These are phyloP conservation scores for Elsinoe perseae DNA, from an alignment of 2,329 filamentous ascomycete genomes.

Conservation along the genomic window DNA sequence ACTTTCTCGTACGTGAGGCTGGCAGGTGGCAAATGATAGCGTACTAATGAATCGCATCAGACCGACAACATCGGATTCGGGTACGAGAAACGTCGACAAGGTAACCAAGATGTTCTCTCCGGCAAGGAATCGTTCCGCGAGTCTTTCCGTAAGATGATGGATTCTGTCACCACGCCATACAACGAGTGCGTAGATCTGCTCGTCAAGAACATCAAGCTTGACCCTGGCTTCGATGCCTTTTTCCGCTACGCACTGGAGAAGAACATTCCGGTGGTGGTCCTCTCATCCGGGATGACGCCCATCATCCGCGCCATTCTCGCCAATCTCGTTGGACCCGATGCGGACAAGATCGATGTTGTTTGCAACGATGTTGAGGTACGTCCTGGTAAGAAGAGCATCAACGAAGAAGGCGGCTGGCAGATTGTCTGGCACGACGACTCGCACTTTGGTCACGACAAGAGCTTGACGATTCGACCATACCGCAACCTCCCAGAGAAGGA, in stretches of 20 bases:
- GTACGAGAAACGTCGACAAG: slow-evolving; percentile 56
- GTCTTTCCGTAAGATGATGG: slow-evolving; percentile 85
- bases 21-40: neutral
- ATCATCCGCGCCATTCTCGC: slow-evolving; percentile 78
- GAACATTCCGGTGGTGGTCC: slow-evolving; percentile 84
- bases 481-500: slow-evolving; percentile 58
- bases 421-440: slow-evolving; percentile 85
- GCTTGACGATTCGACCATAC: slow-evolving; percentile 81
- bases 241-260: slow-evolving; percentile 72
- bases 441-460: slow-evolving; percentile 95
- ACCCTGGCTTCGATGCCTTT: slow-evolving; percentile 82
- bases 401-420: slow-evolving; percentile 76
- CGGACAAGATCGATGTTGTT: slow-evolving; percentile 76
- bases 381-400: slow-evolving; percentile 60
- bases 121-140: slow-evolving; percentile 68
- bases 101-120: slow-evolving; percentile 70
- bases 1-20: slow-evolving; percentile 47
- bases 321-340: slow-evolving; percentile 71
- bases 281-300: slow-evolving; percentile 88
- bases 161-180: slow-evolving; percentile 73
- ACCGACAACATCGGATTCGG: slow-evolving; percentile 92
- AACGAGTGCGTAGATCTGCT: slow-evolving; percentile 73
- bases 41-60: slow-evolving; percentile 35
- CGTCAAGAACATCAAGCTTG: slow-evolving; percentile 74
- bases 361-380: slow-evolving; percentile 68